Evolutionary conservation across 1,284 basidiomycete genomes (phyloP).

Genomic region (Tilletia setariae): DNA sequence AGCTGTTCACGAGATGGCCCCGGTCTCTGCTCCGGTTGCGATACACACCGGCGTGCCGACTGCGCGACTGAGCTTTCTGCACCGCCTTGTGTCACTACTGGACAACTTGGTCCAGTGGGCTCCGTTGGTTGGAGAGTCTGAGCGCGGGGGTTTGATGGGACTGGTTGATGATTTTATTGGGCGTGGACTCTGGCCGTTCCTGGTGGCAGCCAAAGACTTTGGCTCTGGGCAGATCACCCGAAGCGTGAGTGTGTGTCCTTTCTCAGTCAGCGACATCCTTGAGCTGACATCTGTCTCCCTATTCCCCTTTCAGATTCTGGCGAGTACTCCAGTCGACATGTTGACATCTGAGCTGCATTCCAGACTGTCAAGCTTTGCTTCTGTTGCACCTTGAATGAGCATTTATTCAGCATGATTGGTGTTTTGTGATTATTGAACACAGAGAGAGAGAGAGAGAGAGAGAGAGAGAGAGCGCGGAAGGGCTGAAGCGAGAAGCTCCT

Average conservation of each 20-base stretch:
- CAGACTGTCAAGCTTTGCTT: conserved; percentile 1
- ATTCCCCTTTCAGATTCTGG: too few species aligned
- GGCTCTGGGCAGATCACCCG: not conserved
- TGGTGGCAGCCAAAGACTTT: conserved; percentile 12
- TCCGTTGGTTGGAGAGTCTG: not conserved
- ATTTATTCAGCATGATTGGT: too few species aligned
- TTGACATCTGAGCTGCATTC: not conserved
- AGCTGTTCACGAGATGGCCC: not conserved
- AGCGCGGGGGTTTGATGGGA: not conserved
- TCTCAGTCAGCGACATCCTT: too few species aligned
- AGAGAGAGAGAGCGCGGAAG: too few species aligned
- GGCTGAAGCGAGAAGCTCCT: too few species aligned
- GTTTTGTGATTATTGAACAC: not conserved
- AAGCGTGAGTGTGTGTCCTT: conserved; percentile 1
- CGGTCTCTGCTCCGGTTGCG: not conserved
- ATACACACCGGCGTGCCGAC: not conserved
- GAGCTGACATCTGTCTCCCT: too few species aligned
- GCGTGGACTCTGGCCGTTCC: not conserved
- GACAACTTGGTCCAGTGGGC: not conserved
- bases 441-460: too few species aligned
- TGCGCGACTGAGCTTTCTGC: conserved; percentile 3
- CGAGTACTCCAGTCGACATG: not conserved
- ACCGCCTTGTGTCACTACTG: not conserved
- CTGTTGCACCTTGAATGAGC: not conserved
- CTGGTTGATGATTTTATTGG: conserved; percentile 4